Evolutionary conservation across 2,329 filamentous ascomycete genomes (phyloP).

Genomic region (Penicillium polonicum): DNA sequence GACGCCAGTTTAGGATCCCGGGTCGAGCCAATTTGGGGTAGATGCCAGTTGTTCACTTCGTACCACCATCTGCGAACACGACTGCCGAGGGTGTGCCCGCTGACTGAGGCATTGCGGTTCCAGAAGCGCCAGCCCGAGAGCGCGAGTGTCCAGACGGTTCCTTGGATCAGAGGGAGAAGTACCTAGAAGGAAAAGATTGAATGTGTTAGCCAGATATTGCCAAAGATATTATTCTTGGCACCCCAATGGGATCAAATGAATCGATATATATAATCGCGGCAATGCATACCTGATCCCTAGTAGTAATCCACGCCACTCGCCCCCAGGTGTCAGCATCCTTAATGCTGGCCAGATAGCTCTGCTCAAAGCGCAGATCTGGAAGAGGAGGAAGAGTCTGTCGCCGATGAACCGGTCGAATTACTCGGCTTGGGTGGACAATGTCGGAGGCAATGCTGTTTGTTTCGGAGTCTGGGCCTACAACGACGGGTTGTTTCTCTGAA

Average conservation of each 20-base stretch:
- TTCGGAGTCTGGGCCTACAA: constrained; percentile 46
- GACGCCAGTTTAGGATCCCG: constrained; percentile 35
- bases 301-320: constrained; percentile 77
- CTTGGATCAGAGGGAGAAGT: constrained; percentile 82
- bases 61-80: constrained; percentile 90
- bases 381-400: constrained; percentile 64
- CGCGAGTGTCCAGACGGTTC: constrained; percentile 81
- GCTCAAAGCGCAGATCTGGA: constrained; percentile 89
- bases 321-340: constrained; percentile 75
- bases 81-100: constrained; percentile 73
- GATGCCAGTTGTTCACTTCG: constrained; percentile 83
- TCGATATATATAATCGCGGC: too few species aligned
- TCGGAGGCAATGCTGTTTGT: constrained; percentile 49
- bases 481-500: constrained; percentile 64
- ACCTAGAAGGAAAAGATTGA: constrained; percentile 54
- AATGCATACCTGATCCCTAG: constrained; percentile 73
- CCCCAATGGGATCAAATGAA: background rate
- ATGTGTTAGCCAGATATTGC: constrained; percentile 3
- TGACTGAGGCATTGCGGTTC: constrained; percentile 76
- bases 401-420: constrained; percentile 37
- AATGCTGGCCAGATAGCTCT: constrained; percentile 94
- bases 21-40: constrained; percentile 51
- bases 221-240: background rate
- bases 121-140: constrained; percentile 86
- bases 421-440: constrained; percentile 42